Evolutionary conservation across 176 grass and related monocot genomes (phyloP), one percentile per base, ranked within the genome.

Genomic region (Paspalum notatum): DNA sequence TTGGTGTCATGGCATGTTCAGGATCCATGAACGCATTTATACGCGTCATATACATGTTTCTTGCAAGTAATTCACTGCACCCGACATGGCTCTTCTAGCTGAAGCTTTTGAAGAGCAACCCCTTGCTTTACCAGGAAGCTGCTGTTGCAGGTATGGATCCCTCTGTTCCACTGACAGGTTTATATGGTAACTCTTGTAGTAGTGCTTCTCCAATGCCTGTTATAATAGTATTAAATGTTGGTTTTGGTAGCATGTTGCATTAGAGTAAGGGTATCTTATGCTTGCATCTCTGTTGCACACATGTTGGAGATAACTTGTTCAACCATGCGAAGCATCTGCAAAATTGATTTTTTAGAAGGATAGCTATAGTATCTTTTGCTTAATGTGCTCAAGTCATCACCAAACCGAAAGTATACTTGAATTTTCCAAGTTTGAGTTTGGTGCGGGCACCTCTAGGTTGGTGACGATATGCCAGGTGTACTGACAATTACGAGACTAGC

Each of bases 1-100:
- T 66, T 72, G 40, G 46, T 79, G 53, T 22, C 43, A 77, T 81
- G 88, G 26, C 14, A 88, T 42, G 76, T 42, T 12, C 1, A 25
- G 45, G 70, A 59, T 24, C 47, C 24, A 49, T 42, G 66, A 51
- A 12, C 60, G n/a, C 17, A 18, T 89, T 77, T 91, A 84, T 91
- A 89, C 15, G 54, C 18, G 27, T 59, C 49, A 13, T 51, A 65
- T 76, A 47, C 58, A 86, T 78, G 82, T 91, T 94, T 81, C 89
- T 89, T 94, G 87, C 89, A 94, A 84, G 89, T 70, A 87, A 91
- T 69, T 62, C 68, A 47, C 51, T 83, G 43, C 76, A 89, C 75
- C 73, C 46, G 84, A 85, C 69, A 54, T 49, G 61, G 63, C 12
- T 59, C 85, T 94, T 91, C 48, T 67, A 66, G 50, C 8, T 82